Conservation (phyloP, 2,329 filamentous ascomycete species). For the Aspergillus pseudotamarii region DNA sequence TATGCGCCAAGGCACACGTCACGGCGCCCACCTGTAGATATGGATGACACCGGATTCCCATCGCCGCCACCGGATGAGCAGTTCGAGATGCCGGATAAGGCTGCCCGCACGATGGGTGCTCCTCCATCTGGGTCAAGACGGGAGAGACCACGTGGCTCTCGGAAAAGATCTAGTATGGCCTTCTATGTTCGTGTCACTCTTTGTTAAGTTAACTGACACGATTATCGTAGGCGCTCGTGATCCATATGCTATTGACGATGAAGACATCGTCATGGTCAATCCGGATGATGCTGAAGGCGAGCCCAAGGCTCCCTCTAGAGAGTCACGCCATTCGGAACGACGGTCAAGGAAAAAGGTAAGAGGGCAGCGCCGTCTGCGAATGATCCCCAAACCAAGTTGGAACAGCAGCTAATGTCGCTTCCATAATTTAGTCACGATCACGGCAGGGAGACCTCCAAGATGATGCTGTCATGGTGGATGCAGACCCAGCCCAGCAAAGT, state of each 20-base stretch:
- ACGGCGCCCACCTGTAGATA: slow-evolving; percentile 69
- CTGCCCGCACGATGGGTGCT: slow-evolving; percentile 74
- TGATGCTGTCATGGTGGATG: slow-evolving; percentile 60
- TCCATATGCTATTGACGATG: slow-evolving; percentile 67
- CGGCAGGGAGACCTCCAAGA: slow-evolving; percentile 40
- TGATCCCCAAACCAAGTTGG: background rate
- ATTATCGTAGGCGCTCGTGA: slow-evolving; percentile 44
- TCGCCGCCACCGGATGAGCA: slow-evolving; percentile 74
- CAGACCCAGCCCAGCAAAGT: slow-evolving; percentile 48
- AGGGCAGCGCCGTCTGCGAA: background rate
- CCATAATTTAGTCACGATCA: slow-evolving; percentile 32
- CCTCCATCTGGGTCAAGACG: slow-evolving; percentile 48
- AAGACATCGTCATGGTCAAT: slow-evolving; percentile 64
- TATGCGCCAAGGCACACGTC: slow-evolving; percentile 59
- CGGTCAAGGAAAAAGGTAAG: slow-evolving; percentile 44
- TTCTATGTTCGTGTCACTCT: background rate
- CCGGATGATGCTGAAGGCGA: slow-evolving; percentile 44
- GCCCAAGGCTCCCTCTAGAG: slow-evolving; percentile 36
- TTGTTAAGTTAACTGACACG: slow-evolving; percentile 5
- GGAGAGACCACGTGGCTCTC: slow-evolving; percentile 55
- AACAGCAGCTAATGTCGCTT: background rate
- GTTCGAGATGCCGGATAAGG: slow-evolving; percentile 70
- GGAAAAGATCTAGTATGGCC: slow-evolving; percentile 47
- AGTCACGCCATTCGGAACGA: slow-evolving; percentile 35
- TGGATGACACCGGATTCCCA: slow-evolving; percentile 62